Evolutionary conservation across 352 stramenopile genomes (phyloP).

Genomic region (Lagenidium giganteum): DNA sequence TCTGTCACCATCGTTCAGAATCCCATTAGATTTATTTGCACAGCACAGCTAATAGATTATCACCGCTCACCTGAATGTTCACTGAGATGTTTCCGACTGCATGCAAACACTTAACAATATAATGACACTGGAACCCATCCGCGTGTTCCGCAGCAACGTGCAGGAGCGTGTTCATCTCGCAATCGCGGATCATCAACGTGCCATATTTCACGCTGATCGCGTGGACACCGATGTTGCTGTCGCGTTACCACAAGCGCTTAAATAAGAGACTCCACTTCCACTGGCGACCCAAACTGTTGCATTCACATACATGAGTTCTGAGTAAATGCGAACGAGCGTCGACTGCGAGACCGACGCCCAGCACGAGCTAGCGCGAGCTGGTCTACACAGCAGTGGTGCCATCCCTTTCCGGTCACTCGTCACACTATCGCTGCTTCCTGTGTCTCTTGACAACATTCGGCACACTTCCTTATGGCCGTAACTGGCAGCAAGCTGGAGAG

Average conservation of each 20-base stretch:
- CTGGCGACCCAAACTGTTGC: no score
- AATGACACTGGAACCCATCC: slow-evolving; percentile 33
- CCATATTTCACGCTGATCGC: slow-evolving; percentile 32
- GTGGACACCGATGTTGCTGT: slow-evolving; percentile 30
- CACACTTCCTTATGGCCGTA: slow-evolving; percentile 41
- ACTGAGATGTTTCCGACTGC: slow-evolving; percentile 27
- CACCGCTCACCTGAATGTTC: slow-evolving; percentile 41
- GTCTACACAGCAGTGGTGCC: slow-evolving; percentile 7
- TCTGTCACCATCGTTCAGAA: no score
- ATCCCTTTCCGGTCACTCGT: no score
- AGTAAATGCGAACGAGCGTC: slow-evolving; percentile 38
- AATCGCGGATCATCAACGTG: slow-evolving; percentile 42
- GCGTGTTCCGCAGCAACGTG: slow-evolving; percentile 37
- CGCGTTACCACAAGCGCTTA: no score
- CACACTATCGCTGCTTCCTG: slow-evolving; percentile 2
- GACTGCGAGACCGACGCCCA: slow-evolving; percentile 37
- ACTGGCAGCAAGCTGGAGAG: slow-evolving; percentile 38
- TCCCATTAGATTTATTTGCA: neutral
- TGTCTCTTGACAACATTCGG: slow-evolving; percentile 5
- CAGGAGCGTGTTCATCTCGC: slow-evolving; percentile 48
- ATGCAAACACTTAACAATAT: slow-evolving; percentile 41
- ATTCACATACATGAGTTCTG: slow-evolving; percentile 32
- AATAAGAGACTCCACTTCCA: neutral
- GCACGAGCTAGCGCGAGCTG: neutral
- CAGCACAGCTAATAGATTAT: slow-evolving; percentile 1